These are phyloP conservation scores for Tubosaeta sp. DNA, from an alignment of 768 basidiomycete genomes.

Conservation along the genomic window DNA sequence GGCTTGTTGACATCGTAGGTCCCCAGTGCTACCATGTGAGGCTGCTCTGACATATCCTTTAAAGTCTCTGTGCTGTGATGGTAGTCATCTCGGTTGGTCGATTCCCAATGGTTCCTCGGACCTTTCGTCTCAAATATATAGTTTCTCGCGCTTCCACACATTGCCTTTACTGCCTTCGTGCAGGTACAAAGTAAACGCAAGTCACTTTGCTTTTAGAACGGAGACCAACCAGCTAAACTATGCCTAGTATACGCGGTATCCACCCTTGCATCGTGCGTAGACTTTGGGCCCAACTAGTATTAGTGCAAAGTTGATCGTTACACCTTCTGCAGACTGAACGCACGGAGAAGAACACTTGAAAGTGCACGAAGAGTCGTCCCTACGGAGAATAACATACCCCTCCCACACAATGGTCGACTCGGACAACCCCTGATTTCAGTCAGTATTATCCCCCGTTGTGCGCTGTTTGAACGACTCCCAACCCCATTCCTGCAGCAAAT, in stretches of 20 bases:
- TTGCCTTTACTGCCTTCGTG: constrained; percentile 9
- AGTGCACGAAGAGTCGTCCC: background rate
- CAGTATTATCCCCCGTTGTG: background rate
- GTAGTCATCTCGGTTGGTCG: constrained; percentile 5
- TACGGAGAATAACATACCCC: background rate
- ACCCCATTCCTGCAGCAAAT: background rate
- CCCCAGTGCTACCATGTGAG: background rate
- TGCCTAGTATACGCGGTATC: constrained; percentile 15
- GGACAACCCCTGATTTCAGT: background rate
- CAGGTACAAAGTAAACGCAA: constrained; percentile 16
- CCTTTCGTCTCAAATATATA: background rate
- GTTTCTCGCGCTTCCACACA: constrained; percentile 5
- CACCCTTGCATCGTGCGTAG: constrained; percentile 14
- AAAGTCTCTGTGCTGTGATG: constrained; percentile 9
- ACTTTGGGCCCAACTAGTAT: background rate
- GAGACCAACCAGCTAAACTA: background rate
- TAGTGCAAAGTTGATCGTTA: background rate
- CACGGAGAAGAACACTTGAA: background rate
- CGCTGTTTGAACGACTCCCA: background rate
- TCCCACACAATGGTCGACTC: background rate
- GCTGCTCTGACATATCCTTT: background rate
- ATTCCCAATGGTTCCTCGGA: no score
- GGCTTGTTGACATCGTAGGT: constrained; percentile 12
- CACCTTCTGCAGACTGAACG: background rate
- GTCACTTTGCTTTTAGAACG: background rate